These are phyloP conservation scores for Maudiozyma turicensis DNA, from an alignment of 805 yeast species.

Conservation along the genomic window DNA sequence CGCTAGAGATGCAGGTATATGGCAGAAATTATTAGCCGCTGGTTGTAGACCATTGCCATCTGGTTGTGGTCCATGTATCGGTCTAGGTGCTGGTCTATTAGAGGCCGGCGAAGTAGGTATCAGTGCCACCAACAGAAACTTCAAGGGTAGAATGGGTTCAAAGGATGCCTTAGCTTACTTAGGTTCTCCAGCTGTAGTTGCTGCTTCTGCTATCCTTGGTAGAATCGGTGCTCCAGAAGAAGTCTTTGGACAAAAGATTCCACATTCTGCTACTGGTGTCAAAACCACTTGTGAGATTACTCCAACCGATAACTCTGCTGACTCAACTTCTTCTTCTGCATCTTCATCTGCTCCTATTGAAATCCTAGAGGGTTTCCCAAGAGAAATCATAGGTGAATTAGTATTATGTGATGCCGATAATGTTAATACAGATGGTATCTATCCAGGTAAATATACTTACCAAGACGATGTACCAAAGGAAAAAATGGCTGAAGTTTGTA, in stretches of 20 bases:
- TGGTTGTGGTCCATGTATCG: conserved; percentile 99
- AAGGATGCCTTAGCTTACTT: conserved; percentile 91
- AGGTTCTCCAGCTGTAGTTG: conserved; percentile 97
- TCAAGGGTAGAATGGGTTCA: conserved; percentile 99
- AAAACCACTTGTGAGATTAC: conserved; percentile 22
- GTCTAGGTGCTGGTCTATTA: conserved; percentile 86
- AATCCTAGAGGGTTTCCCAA: conserved; percentile 86
- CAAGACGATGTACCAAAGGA: conserved; percentile 94
- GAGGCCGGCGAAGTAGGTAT: conserved; percentile 97
- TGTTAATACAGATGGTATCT: conserved; percentile 95
- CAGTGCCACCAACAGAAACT: conserved; percentile 95
- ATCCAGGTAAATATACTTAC: conserved; percentile 97
- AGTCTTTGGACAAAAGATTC: conserved; percentile 50
- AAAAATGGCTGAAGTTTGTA: conserved; percentile 97
- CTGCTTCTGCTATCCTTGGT: conserved; percentile 96
- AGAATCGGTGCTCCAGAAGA: conserved; percentile 89
- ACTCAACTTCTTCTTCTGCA: conserved; percentile 24
- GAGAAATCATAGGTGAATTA: conserved; percentile 76
- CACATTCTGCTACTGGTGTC: conserved; percentile 36
- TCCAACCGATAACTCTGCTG: conserved; percentile 6
- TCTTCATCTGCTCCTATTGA: conserved; percentile 45
- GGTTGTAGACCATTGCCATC: conserved; percentile 95
- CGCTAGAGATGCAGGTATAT: conserved; percentile 85
- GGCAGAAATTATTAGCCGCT: conserved; percentile 82
- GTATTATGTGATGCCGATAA: conserved; percentile 94